These are phyloP conservation scores for Picea sitchensis DNA, from an alignment of 75 land plant genomes.

Conservation along the genomic window DNA sequence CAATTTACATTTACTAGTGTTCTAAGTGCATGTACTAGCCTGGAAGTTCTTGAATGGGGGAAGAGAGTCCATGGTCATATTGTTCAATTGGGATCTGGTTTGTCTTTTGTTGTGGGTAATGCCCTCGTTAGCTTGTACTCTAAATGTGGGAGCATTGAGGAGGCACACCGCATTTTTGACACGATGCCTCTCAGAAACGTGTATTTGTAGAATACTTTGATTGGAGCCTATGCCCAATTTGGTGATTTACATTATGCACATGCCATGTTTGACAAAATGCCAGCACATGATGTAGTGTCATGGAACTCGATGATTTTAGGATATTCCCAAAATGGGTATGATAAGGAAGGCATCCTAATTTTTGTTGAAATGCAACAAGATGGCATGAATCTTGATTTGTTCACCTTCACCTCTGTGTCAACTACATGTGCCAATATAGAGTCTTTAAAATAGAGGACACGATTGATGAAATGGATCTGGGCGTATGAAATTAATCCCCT, in stretches of 20 bases:
- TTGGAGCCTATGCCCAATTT: slow-evolving; percentile 9
- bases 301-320: slow-evolving; percentile 19
- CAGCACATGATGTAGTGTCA: slow-evolving; percentile 7
- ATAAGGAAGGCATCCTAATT: slow-evolving; percentile 7
- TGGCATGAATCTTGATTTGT: slow-evolving; percentile 3
- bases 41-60: slow-evolving; percentile 8
- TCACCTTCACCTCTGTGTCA: slow-evolving; percentile 9
- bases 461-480: no score
- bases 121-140: slow-evolving; percentile 17
- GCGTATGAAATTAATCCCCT: no score
- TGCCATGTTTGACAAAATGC: slow-evolving; percentile 12
- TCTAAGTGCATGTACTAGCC: slow-evolving; percentile 4
- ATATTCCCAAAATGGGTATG: slow-evolving; percentile 1
- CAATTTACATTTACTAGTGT: slow-evolving; percentile 19
- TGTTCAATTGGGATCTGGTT: not conserved
- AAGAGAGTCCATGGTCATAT: slow-evolving; percentile 17
- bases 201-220: slow-evolving; percentile 4
- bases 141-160: slow-evolving; percentile 11
- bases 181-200: slow-evolving; percentile 11
- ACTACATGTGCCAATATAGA: slow-evolving; percentile 15
- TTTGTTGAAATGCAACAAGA: slow-evolving; percentile 14
- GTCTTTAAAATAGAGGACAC: not conserved
- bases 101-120: not conserved
- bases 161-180: slow-evolving; percentile 13
- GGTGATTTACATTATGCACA: not conserved